Evolutionary conservation across 768 basidiomycete genomes (phyloP), one percentile per base, ranked within the genome.

Genomic region (Tephrocybe sp.): DNA sequence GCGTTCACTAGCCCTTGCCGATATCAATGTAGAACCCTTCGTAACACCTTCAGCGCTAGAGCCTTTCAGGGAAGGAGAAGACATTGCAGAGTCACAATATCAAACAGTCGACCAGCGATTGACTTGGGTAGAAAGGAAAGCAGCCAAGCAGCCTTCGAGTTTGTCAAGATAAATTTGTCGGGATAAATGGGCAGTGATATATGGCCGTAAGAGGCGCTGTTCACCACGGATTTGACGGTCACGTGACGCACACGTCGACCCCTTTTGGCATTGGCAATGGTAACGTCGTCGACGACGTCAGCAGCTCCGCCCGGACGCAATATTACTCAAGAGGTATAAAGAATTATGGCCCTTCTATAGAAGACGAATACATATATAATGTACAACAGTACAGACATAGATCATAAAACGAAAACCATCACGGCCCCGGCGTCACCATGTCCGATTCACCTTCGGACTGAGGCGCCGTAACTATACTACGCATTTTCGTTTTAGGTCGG

Each of bases 401-500:
- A 31, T 31, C 35, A 13, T 18, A 9, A 12, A 26, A 26, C 34
- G 25, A 39, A 11, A 28, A 55, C 7, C 11, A 52, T 60, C 59
- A 71, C 15, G 62, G 46, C 30, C 61, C 67, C 39, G 60, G 59
- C 16, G 64, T 60, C 31, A 64, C 60, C 59, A 64, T 63, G 51
- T 81, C 82, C 37, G 74, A 73, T 53, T 82, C 80, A 12, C 73
- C 77, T 51, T 83, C 82, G 15, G 77, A 76, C 15, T 40, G 50
- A 15, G 72, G 68, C 11, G 80, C 77, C 9, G 74, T 75, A 36
- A 82, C 70, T n/a, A 78, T 77, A 51, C 78, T 83, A 51, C 84
- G 73, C 84, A 86, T 84, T 63, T 84, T 86, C 22, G 84, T 81
- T 25, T 80, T 82, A 15, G 78, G 76, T 37, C 77, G 76, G 5